Conservation (phyloP, 2,329 filamentous ascomycete species). For the Sarocladium kiliense region DNA sequence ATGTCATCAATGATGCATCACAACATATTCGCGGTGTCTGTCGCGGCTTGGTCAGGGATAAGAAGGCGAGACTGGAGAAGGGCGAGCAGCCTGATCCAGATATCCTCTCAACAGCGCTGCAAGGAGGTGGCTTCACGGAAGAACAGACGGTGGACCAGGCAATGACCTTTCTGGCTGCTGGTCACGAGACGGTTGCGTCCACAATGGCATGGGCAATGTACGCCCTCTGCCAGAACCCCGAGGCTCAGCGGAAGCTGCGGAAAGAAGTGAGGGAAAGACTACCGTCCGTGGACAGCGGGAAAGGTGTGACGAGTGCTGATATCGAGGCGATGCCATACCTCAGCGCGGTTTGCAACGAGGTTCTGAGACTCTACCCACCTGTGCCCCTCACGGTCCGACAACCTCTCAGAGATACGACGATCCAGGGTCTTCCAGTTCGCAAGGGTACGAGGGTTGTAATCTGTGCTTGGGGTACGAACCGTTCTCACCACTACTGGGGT, state of each 20-base stretch:
- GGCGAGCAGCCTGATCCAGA: conserved; percentile 55
- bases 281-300: conserved; percentile 37
- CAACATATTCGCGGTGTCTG: conserved; percentile 60
- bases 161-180: conserved; percentile 84
- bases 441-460: conserved; percentile 67
- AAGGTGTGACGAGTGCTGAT: conserved; percentile 36
- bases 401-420: conserved; percentile 57
- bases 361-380: conserved; percentile 67
- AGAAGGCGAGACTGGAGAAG: conserved; percentile 50
- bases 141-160: conserved; percentile 81
- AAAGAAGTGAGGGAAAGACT: conserved; percentile 60
- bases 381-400: conserved; percentile 67
- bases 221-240: conserved; percentile 59
- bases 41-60: conserved; percentile 62
- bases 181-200: conserved; percentile 74
- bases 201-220: conserved; percentile 73
- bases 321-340: conserved; percentile 75
- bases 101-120: conserved; percentile 75
- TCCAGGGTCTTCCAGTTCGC: conserved; percentile 61
- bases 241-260: conserved; percentile 62
- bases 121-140: conserved; percentile 70
- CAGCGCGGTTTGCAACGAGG: conserved; percentile 72
- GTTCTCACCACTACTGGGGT: conserved; percentile 67
- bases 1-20: conserved; percentile 52
- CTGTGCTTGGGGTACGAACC: conserved; percentile 63